Percentiles rank a stretch among this genome's conserved stretches.
phyloP scores from a whole-genome alignment of 441 rosid genomes.

The Pelargonium myrrhifolium region DNA sequence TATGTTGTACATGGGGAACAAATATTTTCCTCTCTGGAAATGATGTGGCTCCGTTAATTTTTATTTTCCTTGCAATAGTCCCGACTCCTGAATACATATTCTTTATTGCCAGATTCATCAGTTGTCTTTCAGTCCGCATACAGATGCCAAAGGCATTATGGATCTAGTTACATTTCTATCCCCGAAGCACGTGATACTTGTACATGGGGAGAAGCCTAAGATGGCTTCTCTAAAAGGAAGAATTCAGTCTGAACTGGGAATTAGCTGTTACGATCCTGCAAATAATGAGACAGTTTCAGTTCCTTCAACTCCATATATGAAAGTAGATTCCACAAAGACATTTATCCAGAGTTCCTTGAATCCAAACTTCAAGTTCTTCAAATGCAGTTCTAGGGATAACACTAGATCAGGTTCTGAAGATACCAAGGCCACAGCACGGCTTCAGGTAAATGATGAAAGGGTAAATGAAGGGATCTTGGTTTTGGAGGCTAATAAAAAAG shows the following conservation, averaged over 20 bases:
- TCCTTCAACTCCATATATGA: slow-evolving; percentile 49
- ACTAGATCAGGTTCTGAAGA: slow-evolving; percentile 25
- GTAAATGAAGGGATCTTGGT: slow-evolving; percentile 52
- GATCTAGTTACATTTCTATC: slow-evolving; percentile 78
- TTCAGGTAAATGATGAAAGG: slow-evolving; percentile 59
- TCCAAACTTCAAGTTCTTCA: slow-evolving; percentile 62
- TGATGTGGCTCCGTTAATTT: background rate
- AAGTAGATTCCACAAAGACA: slow-evolving; percentile 56
- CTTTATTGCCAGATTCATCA: slow-evolving; percentile 68
- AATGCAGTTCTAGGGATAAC: slow-evolving; percentile 19
- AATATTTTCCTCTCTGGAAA: too few relatives aligned
- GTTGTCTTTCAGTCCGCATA: slow-evolving; percentile 88
- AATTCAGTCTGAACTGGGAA: slow-evolving; percentile 62
- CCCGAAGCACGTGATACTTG: slow-evolving; percentile 70
- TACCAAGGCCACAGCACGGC: slow-evolving; percentile 14
- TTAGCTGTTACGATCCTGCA: slow-evolving; percentile 63
- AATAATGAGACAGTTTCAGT: slow-evolving; percentile 60
- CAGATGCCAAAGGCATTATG: slow-evolving; percentile 87
- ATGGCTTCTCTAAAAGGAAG: slow-evolving; percentile 66
- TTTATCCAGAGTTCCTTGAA: slow-evolving; percentile 50
- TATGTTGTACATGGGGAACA: too few relatives aligned
- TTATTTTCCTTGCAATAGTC: background rate
- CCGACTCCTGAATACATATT: slow-evolving; percentile 1
- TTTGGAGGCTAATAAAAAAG: slow-evolving; percentile 42
- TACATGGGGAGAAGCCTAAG: slow-evolving; percentile 89